Conservation (phyloP, 495 filamentous ascomycete species). For the Aspergillus nanangensis region DNA sequence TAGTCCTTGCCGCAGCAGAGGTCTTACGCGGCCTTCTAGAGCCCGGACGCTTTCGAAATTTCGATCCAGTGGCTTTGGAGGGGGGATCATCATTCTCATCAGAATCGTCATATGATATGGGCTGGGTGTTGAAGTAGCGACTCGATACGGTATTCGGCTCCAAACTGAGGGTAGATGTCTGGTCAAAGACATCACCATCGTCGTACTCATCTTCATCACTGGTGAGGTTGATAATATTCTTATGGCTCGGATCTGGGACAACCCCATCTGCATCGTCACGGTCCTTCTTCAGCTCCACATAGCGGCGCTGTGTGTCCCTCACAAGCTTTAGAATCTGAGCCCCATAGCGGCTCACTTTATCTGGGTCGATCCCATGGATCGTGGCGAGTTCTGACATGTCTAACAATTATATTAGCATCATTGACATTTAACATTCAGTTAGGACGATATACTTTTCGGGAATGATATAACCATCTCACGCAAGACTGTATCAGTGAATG, state of each 20-base stretch:
- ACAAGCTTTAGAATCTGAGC: conserved; percentile 62
- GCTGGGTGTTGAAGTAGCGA: conserved; percentile 42
- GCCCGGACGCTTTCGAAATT: conserved; percentile 24
- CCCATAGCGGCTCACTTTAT: conserved; percentile 70
- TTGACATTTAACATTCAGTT: conserved; percentile 4
- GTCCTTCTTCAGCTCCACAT: conserved; percentile 53
- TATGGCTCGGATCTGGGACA: conserved; percentile 52
- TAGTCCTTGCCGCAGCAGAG: conserved; percentile 18
- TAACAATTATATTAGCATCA: conserved; percentile 11
- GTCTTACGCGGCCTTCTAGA: conserved; percentile 28
- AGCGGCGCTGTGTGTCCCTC: conserved; percentile 47
- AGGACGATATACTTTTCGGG: conserved; percentile 47
- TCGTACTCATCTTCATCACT: conserved; percentile 54
- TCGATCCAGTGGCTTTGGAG: conserved; percentile 16
- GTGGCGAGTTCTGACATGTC: conserved; percentile 51
- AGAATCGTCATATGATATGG: conserved; percentile 19
- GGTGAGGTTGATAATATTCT: conserved; percentile 64
- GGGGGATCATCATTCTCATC: conserved; percentile 20
- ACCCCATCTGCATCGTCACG: conserved; percentile 40
- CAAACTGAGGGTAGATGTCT: conserved; percentile 16
- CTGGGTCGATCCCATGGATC: conserved; percentile 65
- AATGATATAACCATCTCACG: conserved; percentile 81
- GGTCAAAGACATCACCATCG: conserved; percentile 36
- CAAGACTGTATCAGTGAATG: conserved; percentile 74
- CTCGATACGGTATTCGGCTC: conserved; percentile 33